A percentile compares a stretch with the other conserved stretches of the same genome.
Evolutionary conservation across 2,329 filamentous ascomycete genomes (phyloP).

Genomic region (Phaeophleospora eucalypticola): DNA sequence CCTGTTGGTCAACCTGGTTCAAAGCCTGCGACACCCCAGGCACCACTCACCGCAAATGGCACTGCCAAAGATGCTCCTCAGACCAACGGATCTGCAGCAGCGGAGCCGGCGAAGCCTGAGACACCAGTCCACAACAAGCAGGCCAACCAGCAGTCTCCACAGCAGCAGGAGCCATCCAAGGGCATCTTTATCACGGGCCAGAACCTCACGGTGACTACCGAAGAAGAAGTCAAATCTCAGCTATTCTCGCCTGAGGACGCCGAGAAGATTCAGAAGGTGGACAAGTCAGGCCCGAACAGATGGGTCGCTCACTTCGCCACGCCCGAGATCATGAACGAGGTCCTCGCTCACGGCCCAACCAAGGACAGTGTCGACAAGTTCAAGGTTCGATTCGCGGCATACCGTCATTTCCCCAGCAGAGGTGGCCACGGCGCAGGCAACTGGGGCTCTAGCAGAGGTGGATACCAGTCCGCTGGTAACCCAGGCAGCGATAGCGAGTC

Average conservation of each 20-base stretch:
- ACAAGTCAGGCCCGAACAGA: slow-evolving; percentile 73
- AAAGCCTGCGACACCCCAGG: slow-evolving; percentile 24
- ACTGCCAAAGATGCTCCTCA: slow-evolving; percentile 36
- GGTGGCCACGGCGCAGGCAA: slow-evolving; percentile 50
- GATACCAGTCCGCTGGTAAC: slow-evolving; percentile 33
- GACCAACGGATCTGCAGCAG: slow-evolving; percentile 49
- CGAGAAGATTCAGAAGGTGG: slow-evolving; percentile 65
- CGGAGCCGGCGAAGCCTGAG: slow-evolving; percentile 36
- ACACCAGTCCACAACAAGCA: slow-evolving; percentile 49
- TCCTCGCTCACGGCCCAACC: slow-evolving; percentile 68
- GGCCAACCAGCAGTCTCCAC: slow-evolving; percentile 20
- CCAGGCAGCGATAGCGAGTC: slow-evolving; percentile 63
- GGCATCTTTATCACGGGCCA: slow-evolving; percentile 74
- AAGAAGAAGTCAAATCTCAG: slow-evolving; percentile 71
- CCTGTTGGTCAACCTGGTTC: slow-evolving; percentile 29
- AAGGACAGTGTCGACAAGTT: slow-evolving; percentile 62
- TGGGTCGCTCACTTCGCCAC: slow-evolving; percentile 84
- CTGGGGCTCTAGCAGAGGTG: slow-evolving; percentile 62
- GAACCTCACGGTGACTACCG: slow-evolving; percentile 57
- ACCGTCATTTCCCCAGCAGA: slow-evolving; percentile 60
- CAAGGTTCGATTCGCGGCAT: slow-evolving; percentile 49
- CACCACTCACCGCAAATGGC: slow-evolving; percentile 27
- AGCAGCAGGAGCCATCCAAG: slow-evolving; percentile 50
- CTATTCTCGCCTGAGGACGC: slow-evolving; percentile 81
- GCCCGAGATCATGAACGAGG: slow-evolving; percentile 72